Percentiles rank a stretch among this genome's conserved stretches.
Evolutionary conservation across 2,329 filamentous ascomycete genomes (phyloP).

Genomic region (Pseudovirgaria hyperparasitica): DNA sequence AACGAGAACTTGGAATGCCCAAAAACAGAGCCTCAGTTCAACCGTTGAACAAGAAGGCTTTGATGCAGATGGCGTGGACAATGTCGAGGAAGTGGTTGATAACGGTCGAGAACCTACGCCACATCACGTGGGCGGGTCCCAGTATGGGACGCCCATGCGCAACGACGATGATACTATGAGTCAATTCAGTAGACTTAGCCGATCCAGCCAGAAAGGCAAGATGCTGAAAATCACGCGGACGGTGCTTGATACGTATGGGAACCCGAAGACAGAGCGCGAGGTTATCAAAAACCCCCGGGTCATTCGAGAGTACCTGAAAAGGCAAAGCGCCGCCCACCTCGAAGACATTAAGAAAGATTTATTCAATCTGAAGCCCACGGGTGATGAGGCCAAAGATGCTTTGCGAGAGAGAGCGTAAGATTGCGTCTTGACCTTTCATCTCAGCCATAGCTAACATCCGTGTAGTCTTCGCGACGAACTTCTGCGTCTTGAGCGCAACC

Average conservation of each 20-base stretch:
- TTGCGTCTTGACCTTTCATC: constrained; percentile 7
- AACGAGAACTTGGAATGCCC: constrained; percentile 80
- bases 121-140: too few species aligned
- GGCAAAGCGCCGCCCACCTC: constrained; percentile 57
- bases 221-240: constrained; percentile 62
- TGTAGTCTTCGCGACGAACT: constrained; percentile 59
- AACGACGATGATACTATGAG: constrained; percentile 57
- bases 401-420: constrained; percentile 44
- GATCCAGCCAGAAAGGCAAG: constrained; percentile 51
- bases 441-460: constrained; percentile 12
- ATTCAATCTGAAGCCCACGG: constrained; percentile 46
- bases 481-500: constrained; percentile 77
- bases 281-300: constrained; percentile 69
- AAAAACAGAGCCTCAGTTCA: constrained; percentile 67
- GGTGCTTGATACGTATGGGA: constrained; percentile 48
- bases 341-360: constrained; percentile 53
- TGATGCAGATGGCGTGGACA: constrained; percentile 52
- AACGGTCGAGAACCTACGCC: constrained; percentile 42
- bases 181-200: constrained; percentile 35
- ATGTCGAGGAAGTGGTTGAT: constrained; percentile 35
- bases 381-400: constrained; percentile 53
- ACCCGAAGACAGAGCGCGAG: constrained; percentile 46
- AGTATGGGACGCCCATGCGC: constrained; percentile 46
- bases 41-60: constrained; percentile 59
- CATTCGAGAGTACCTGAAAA: constrained; percentile 76